phyloP scores from a whole-genome alignment of 768 basidiomycete genomes.

The Mycena olivaceomarginata region DNA sequence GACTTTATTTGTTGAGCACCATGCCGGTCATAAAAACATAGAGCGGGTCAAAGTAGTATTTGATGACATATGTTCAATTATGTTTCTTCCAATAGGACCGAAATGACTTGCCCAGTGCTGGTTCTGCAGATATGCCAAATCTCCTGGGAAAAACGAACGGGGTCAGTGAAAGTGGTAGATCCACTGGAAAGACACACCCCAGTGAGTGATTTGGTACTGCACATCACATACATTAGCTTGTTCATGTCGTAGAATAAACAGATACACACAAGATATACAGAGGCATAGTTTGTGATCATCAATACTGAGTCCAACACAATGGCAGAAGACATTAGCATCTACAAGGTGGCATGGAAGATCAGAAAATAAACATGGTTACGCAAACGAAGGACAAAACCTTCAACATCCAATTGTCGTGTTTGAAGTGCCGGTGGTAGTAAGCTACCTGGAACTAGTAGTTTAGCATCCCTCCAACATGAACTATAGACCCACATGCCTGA shows the following conservation, averaged over 20 bases:
- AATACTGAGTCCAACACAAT: constrained; percentile 13
- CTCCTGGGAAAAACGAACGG: too few relatives aligned
- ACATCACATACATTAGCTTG: constrained; percentile 11
- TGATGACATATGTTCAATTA: neutral
- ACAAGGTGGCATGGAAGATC: neutral
- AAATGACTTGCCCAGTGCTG: too few relatives aligned
- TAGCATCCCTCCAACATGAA: constrained; percentile 6
- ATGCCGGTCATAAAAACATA: constrained; percentile 16
- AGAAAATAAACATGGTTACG: constrained; percentile 16
- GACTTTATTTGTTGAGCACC: too few relatives aligned
- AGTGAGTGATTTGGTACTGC: constrained; percentile 27
- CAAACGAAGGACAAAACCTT: constrained; percentile 9
- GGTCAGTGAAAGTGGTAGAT: too few relatives aligned
- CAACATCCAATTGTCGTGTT: neutral
- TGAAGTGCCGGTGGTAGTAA: too few relatives aligned
- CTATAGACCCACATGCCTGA: constrained; percentile 8
- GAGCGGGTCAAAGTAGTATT: constrained; percentile 8
- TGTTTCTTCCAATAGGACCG: too few relatives aligned
- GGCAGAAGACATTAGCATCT: constrained; percentile 22
- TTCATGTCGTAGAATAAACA: constrained; percentile 9
- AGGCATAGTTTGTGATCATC: neutral
- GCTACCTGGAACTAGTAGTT: neutral
- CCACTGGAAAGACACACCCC: neutral
- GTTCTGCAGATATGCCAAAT: too few relatives aligned
- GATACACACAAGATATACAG: neutral